A percentile compares a stretch with the other conserved stretches of the same genome.
phyloP scores from a whole-genome alignment of 768 basidiomycete species.

The Pseudohyphozyma bogoriensis region DNA sequence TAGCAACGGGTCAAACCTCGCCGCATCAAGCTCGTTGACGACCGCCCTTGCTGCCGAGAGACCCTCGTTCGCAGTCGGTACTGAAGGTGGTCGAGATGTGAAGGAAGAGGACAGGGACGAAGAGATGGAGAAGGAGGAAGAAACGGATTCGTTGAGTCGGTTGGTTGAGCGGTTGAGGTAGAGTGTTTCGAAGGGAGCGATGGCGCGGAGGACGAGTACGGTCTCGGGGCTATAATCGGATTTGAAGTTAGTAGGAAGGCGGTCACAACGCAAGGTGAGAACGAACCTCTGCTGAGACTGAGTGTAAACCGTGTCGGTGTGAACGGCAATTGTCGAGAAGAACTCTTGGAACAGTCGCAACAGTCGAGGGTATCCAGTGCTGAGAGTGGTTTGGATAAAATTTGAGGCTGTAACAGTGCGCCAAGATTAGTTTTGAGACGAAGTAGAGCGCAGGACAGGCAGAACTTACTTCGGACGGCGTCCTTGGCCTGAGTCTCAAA shows the following conservation, averaged over 20 bases:
- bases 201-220: slow-evolving; percentile 68
- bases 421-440: background rate
- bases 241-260: background rate
- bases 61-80: slow-evolving; percentile 52
- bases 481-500: slow-evolving; percentile 77
- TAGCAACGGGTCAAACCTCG: slow-evolving; percentile 82
- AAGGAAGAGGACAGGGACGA: slow-evolving; percentile 45
- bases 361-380: slow-evolving; percentile 73
- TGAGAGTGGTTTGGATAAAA: slow-evolving; percentile 82
- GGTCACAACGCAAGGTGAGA: background rate
- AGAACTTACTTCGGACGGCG: slow-evolving; percentile 55
- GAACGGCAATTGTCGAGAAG: slow-evolving; percentile 86
- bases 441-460: background rate
- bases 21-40: slow-evolving; percentile 84
- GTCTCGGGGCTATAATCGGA: slow-evolving; percentile 68
- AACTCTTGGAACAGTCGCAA: slow-evolving; percentile 91
- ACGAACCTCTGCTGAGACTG: slow-evolving; percentile 69
- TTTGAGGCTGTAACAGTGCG: slow-evolving; percentile 53
- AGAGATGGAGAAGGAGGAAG: slow-evolving; percentile 54
- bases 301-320: slow-evolving; percentile 87
- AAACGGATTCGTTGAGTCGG: slow-evolving; percentile 72
- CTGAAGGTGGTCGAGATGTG: slow-evolving; percentile 49
- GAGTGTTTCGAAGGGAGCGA: slow-evolving; percentile 73
- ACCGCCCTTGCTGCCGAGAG: slow-evolving; percentile 62
- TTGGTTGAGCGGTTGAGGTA: slow-evolving; percentile 77